Conservation (phyloP, 2,329 filamentous ascomycete genomes). For the Zymoseptoria ardabiliae region DNA sequence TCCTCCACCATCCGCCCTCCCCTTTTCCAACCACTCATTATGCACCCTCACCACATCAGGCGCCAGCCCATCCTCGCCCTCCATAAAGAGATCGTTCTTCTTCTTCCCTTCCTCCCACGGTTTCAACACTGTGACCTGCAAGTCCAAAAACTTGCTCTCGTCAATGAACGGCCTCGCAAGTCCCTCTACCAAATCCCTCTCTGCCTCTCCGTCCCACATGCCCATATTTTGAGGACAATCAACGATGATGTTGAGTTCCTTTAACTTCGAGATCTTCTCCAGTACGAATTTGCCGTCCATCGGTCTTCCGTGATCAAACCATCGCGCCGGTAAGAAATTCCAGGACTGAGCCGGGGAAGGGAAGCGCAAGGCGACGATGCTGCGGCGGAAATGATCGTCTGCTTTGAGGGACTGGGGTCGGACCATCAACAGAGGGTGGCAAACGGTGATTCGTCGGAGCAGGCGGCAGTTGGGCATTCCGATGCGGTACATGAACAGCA, state of each 20-base stretch:
- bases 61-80: no score
- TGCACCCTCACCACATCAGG: background rate
- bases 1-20: background rate
- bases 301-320: background rate
- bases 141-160: background rate
- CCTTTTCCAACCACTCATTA: background rate
- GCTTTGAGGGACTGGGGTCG: background rate
- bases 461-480: conserved; percentile 1
- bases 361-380: background rate
- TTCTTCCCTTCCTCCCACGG: background rate
- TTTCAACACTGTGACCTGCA: background rate
- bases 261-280: background rate
- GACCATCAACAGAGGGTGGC: background rate
- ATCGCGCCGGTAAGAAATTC: background rate
- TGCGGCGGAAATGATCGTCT: background rate
- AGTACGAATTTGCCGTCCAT: background rate
- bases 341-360: background rate
- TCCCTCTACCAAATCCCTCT: background rate
- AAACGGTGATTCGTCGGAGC: conserved; percentile 4
- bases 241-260: background rate
- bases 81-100: background rate
- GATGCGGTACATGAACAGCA: conserved; percentile 3
- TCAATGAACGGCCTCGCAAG: background rate
- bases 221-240: background rate
- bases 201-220: background rate